Conservation (phyloP, 306 rosid genomes). For the Bauhinia variegata region DNA sequence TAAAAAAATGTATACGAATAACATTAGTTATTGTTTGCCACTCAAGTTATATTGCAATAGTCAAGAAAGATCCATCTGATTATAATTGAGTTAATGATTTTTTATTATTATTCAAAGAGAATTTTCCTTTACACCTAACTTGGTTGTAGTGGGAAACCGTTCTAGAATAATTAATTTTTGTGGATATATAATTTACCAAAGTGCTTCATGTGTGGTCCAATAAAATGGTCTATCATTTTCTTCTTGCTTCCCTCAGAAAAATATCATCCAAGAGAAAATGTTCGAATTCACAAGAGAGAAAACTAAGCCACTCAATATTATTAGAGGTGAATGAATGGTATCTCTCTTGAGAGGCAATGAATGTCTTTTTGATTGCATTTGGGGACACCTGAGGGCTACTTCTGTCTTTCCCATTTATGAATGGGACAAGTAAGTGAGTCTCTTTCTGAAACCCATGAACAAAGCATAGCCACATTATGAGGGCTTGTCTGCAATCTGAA, state of each 20-base stretch:
- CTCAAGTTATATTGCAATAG: too few species aligned
- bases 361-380: slow-evolving; percentile 46
- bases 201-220: slow-evolving; percentile 18
- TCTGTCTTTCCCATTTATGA: slow-evolving; percentile 31
- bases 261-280: slow-evolving; percentile 28
- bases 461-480: slow-evolving; percentile 38
- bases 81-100: too few species aligned
- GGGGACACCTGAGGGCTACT: slow-evolving; percentile 36
- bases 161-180: background rate
- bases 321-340: slow-evolving; percentile 31
- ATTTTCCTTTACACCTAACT: too few species aligned
- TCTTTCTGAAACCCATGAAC: slow-evolving; percentile 26
- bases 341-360: slow-evolving; percentile 48
- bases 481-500: slow-evolving; percentile 22
- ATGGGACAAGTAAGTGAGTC: slow-evolving; percentile 34
- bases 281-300: slow-evolving; percentile 26
- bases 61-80: too few species aligned
- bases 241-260: slow-evolving; percentile 18
- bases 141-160: too few species aligned
- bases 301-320: slow-evolving; percentile 41
- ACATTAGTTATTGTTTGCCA: too few species aligned
- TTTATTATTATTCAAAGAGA: too few species aligned
- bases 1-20: too few species aligned
- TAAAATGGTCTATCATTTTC: slow-evolving; percentile 3
- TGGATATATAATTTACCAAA: slow-evolving; percentile 13